Base-by-base conservation (phyloP, 805 yeast genomes). In the Grigorovia yakushimaensis region DNA sequence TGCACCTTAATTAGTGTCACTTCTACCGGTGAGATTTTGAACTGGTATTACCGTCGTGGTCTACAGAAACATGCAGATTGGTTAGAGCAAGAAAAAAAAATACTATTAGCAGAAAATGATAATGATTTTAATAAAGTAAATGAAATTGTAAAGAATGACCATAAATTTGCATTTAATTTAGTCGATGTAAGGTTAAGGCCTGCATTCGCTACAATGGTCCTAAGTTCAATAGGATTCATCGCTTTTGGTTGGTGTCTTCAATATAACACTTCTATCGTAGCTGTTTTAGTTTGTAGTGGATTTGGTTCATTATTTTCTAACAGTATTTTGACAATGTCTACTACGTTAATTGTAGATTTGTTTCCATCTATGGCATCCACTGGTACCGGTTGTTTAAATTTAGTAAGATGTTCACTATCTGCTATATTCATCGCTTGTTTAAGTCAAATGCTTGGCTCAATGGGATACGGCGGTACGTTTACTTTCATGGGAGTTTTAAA, bases 161-260 rank as follows among this genome's bases (percentile, higher is more conserved):
- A 52, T 37, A 51, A 54, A 53, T 55, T 65, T 62, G 66, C 71
- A 9, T 79, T 82, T 57, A 75, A 82, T 56, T 70, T 80, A 36
- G 71, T 78, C 46, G 65, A 65, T 42, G 76, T 83, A 0, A 71
- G 93, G 49, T 56, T 83, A 10, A 66, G 70, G n/a, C 68, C 74
- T 8, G 68, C 71, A 6, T 57, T 67, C 9, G 49, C 71, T 17
- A 76, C 84, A 3, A 60, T 77, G 2, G 38, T 65, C 2, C 35
- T 70, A 1, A 53, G 77, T 5, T 57, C 74, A 3, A 53, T 62
- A 22, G 70, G 70, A 0, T 71, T 74, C 8, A 54, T 76, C 0
- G 50, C 81, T 23, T 84, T 75, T 62, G 95, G 94, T 1, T 87
- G 95, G 95, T 77, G 87, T 50, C 56, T 86, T 15, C 69, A 76